Evolutionary conservation across 2,329 filamentous ascomycete species (phyloP).

Genomic region (Cordyceps pruinosa): DNA sequence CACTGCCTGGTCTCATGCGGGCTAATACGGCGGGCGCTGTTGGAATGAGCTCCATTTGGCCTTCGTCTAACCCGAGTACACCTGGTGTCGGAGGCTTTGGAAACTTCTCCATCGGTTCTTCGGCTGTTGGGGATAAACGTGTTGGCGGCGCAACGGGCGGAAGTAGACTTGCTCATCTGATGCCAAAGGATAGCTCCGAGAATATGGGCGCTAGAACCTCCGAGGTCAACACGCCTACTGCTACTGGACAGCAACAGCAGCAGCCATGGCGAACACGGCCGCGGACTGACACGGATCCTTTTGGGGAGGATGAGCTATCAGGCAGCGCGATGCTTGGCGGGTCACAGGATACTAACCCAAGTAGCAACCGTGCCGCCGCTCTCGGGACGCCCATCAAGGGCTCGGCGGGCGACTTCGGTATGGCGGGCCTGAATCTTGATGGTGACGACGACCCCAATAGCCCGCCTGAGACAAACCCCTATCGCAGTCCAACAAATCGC

Average conservation of each 20-base stretch:
- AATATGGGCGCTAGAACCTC: constrained; percentile 31
- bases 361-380: constrained; percentile 30
- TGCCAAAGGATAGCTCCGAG: constrained; percentile 70
- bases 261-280: constrained; percentile 50
- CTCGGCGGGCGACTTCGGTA: constrained; percentile 52
- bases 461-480: constrained; percentile 93
- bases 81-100: constrained; percentile 77
- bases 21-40: constrained; percentile 46
- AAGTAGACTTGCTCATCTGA: constrained; percentile 78
- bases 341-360: constrained; percentile 59
- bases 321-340: constrained; percentile 70
- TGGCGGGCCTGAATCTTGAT: constrained; percentile 53
- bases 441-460: constrained; percentile 67
- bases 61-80: constrained; percentile 47
- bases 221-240: constrained; percentile 41
- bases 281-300: constrained; percentile 69
- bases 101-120: constrained; percentile 66
- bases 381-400: constrained; percentile 51
- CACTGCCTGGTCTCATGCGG: constrained; percentile 44
- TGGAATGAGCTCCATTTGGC: constrained; percentile 38
- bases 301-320: constrained; percentile 58
- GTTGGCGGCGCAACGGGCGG: constrained; percentile 64
- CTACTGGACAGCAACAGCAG: background rate
- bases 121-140: constrained; percentile 63
- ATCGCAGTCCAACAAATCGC: constrained; percentile 75